Evolutionary conservation across 192 early-diverging fungal genomes (phyloP).

Genomic region (Paraglomus occultum): DNA sequence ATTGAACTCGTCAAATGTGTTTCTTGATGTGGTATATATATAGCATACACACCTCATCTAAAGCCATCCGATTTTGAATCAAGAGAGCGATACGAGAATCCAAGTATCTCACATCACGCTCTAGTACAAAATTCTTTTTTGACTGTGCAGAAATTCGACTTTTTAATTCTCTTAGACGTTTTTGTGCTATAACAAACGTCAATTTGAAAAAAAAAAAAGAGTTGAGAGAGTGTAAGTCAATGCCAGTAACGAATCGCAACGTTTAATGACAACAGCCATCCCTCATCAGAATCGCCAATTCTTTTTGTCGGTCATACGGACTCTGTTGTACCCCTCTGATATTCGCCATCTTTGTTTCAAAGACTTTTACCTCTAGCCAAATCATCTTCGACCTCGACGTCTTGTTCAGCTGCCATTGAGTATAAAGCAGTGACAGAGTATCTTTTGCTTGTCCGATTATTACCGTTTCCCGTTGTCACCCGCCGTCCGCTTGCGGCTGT

Average conservation of each 20-base stretch:
- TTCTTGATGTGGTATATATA: not conserved
- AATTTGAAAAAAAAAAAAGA: conserved; percentile 22
- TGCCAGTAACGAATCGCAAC: conserved; percentile 11
- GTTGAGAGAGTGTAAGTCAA: conserved; percentile 20
- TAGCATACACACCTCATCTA: conserved; percentile 80
- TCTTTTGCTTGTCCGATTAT: conserved; percentile 60
- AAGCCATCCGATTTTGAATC: conserved; percentile 91
- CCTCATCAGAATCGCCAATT: not conserved
- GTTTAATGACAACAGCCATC: not conserved
- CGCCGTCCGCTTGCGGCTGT: conserved; percentile 10
- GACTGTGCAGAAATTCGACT: conserved; percentile 88
- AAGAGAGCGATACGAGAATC: conserved; percentile 89
- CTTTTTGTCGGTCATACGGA: too few relatives aligned
- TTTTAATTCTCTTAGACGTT: conserved; percentile 81
- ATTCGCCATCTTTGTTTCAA: not conserved
- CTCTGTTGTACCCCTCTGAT: not conserved
- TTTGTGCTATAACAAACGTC: conserved; percentile 60
- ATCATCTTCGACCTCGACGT: conserved; percentile 91
- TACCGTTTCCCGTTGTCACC: conserved; percentile 29
- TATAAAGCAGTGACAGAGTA: conserved; percentile 73
- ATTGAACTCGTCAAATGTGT: too few relatives aligned
- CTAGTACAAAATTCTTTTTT: conserved; percentile 92
- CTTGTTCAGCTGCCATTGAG: conserved; percentile 87
- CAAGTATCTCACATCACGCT: conserved; percentile 88
- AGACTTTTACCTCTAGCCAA: conserved; percentile 79